Percentiles rank a stretch among this genome's conserved stretches.
Evolutionary conservation across 2,329 filamentous ascomycete species (phyloP).

Genomic region (Pseudocercospora fuligena): DNA sequence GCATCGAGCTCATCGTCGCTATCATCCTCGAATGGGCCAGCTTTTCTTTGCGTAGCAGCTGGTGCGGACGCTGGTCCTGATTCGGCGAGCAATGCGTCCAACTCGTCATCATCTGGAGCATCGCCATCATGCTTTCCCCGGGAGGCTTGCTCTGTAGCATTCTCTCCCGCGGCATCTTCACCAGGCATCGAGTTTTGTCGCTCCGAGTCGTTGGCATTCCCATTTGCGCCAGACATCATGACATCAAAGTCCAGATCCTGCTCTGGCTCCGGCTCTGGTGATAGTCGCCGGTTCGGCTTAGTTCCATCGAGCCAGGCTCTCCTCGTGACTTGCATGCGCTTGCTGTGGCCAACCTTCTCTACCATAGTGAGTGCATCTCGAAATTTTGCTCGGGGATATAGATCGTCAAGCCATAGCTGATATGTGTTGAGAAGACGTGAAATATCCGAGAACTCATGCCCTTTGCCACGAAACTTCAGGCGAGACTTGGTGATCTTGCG

Average conservation of each 20-base stretch:
- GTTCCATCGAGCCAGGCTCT: constrained; percentile 83
- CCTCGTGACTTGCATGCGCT: constrained; percentile 73
- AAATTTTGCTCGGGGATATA: constrained; percentile 94
- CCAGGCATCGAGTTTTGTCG: constrained; percentile 15
- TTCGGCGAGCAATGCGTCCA: constrained; percentile 35
- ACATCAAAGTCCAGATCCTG: neutral
- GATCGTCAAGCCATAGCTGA: constrained; percentile 93
- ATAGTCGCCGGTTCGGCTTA: constrained; percentile 53
- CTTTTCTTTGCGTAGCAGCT: constrained; percentile 27
- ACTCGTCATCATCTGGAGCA: constrained; percentile 34
- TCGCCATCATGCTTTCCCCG: constrained; percentile 8
- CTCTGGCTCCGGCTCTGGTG: constrained; percentile 15
- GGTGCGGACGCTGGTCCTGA: constrained; percentile 10
- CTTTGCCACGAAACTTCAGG: constrained; percentile 87
- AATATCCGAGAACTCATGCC: constrained; percentile 92
- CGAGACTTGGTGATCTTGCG: constrained; percentile 70
- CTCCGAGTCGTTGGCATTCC: constrained; percentile 7
- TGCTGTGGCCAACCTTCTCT: constrained; percentile 90
- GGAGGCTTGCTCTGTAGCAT: constrained; percentile 22
- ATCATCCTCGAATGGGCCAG: constrained; percentile 27
- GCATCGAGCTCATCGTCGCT: constrained; percentile 26
- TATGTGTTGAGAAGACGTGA: constrained; percentile 84
- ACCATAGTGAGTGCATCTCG: constrained; percentile 87
- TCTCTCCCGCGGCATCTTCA: constrained; percentile 15
- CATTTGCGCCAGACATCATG: constrained; percentile 27